Evolutionary conservation across 148 eudicot genomes (phyloP).

Genomic region (Euryodendron excelsum): DNA sequence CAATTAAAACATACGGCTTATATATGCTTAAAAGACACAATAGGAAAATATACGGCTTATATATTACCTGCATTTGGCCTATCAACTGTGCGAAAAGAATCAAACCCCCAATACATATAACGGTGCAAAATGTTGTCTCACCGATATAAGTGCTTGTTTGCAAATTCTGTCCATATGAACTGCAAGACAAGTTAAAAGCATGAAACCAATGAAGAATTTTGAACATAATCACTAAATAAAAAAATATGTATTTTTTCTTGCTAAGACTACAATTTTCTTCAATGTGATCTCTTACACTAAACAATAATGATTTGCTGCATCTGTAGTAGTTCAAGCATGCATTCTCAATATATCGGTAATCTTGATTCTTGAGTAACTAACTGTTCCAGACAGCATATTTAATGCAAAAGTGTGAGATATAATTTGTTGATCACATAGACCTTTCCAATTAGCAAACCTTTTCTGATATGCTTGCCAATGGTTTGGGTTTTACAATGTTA

Average conservation of each 20-base stretch:
- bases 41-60: too few species aligned
- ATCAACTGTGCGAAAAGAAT: constrained; percentile 72
- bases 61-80: constrained; percentile 86
- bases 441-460: too few species aligned
- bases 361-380: too few species aligned
- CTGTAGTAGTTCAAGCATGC: neutral
- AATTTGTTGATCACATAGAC: too few species aligned
- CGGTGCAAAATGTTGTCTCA: constrained; percentile 62
- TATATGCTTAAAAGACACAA: neutral
- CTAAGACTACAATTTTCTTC: too few species aligned
- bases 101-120: constrained; percentile 62
- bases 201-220: constrained; percentile 5
- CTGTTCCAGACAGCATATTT: too few species aligned
- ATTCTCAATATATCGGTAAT: neutral
- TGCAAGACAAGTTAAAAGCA: constrained; percentile 28
- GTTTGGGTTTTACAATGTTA: neutral
- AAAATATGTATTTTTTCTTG: neutral
- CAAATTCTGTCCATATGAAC: constrained; percentile 84
- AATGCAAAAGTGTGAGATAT: too few species aligned
- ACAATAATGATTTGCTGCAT: neutral
- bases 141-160: constrained; percentile 74
- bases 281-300: too few species aligned
- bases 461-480: neutral
- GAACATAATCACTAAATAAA: neutral
- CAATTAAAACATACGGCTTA: neutral